These are phyloP conservation scores for Quercus mongolica DNA, from an alignment of 306 rosid species.

Conservation along the genomic window DNA sequence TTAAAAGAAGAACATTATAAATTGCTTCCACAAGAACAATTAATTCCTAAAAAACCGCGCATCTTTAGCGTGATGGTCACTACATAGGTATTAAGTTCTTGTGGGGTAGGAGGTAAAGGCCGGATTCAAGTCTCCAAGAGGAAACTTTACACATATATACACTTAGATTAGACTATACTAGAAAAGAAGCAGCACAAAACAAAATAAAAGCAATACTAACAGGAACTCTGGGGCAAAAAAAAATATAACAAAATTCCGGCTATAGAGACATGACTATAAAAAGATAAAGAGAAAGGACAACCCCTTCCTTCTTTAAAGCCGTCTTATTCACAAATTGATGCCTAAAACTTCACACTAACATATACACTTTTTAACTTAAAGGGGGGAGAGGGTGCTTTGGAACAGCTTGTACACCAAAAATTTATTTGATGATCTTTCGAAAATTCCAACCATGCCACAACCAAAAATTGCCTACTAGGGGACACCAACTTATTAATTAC, in stretches of 20 bases:
- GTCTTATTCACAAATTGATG: not conserved
- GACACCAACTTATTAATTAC: not conserved
- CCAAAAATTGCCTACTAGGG: too few species aligned
- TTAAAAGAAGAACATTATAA: too few species aligned
- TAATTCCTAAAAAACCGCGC: too few species aligned
- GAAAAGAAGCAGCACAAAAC: not conserved
- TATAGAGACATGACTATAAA: not conserved
- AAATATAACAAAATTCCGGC: not conserved
- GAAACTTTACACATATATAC: too few species aligned
- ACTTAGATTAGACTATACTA: too few species aligned
- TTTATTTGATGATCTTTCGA: too few species aligned
- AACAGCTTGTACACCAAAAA: not conserved
- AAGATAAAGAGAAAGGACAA: not conserved
- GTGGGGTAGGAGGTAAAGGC: too few species aligned
- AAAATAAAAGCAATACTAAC: not conserved
- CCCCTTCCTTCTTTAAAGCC: not conserved
- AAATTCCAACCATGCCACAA: too few species aligned
- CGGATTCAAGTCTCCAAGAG: too few species aligned
- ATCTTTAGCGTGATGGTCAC: too few species aligned
- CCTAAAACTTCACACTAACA: not conserved
- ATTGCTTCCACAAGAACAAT: too few species aligned
- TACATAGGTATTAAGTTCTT: too few species aligned
- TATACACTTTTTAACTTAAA: not conserved
- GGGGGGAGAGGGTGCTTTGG: not conserved
- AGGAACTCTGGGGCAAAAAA: not conserved